A percentile compares a stretch with the other conserved stretches of the same genome.
Conservation (phyloP, 2,329 filamentous ascomycete species). For the Cladosporium sp. region DNA sequence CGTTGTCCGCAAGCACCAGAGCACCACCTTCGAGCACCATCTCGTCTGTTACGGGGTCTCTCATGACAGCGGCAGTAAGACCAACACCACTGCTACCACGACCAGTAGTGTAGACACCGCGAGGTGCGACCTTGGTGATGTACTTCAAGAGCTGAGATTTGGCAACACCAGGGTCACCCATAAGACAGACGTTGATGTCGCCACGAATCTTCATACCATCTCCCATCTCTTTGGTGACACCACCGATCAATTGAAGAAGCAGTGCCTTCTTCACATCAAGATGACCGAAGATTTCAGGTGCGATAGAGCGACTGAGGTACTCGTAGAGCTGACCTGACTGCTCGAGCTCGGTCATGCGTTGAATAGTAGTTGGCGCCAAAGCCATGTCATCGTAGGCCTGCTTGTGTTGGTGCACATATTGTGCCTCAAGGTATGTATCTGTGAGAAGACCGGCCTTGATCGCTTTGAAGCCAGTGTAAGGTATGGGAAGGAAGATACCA, state of each 20-base stretch:
- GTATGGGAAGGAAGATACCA: slow-evolving; percentile 93
- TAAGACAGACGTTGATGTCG: slow-evolving; percentile 97
- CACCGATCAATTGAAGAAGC: slow-evolving; percentile 89
- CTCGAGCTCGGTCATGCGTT: slow-evolving; percentile 79
- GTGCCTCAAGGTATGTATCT: slow-evolving; percentile 94
- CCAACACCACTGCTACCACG: slow-evolving; percentile 77
- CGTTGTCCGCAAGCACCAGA: slow-evolving; percentile 74
- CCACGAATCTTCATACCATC: slow-evolving; percentile 99
- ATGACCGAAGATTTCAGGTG: slow-evolving; percentile 94
- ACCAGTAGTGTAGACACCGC: slow-evolving; percentile 79
- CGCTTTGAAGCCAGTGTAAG: slow-evolving; percentile 98
- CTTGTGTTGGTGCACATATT: slow-evolving; percentile 92
- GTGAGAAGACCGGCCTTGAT: slow-evolving; percentile 95
- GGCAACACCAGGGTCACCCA: slow-evolving; percentile 99
- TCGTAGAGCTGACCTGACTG: slow-evolving; percentile 91
- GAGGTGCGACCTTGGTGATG: slow-evolving; percentile 94
- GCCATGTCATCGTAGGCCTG: slow-evolving; percentile 93
- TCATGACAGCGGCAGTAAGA: slow-evolving; percentile 79
- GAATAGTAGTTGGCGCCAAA: slow-evolving; percentile 73
- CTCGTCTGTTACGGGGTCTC: slow-evolving; percentile 76
- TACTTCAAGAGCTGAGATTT: slow-evolving; percentile 98
- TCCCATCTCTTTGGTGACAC: slow-evolving; percentile 93
- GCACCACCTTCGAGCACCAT: slow-evolving; percentile 81
- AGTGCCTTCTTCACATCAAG: slow-evolving; percentile 97
- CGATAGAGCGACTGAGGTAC: slow-evolving; percentile 90